phyloP scores from a whole-genome alignment of 495 filamentous ascomycete species.

The Penicillium antarcticum region DNA sequence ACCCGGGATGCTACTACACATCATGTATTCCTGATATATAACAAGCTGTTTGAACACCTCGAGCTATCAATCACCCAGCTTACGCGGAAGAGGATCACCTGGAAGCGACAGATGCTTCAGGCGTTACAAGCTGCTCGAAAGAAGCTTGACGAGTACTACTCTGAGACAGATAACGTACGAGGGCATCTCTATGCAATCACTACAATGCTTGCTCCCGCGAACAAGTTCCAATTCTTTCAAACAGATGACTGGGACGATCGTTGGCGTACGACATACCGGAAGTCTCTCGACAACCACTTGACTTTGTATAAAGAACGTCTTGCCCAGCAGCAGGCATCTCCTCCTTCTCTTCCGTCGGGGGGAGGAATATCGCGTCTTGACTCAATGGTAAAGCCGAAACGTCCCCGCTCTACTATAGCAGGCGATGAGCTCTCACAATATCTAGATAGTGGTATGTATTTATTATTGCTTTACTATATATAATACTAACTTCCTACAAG shows the following conservation, averaged over 20 bases:
- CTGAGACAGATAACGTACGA: not conserved
- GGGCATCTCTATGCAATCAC: slow-evolving; percentile 4
- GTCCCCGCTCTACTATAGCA: too few species aligned
- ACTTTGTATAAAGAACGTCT: too few species aligned
- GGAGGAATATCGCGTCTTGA: too few species aligned
- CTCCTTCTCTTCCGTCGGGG: too few species aligned
- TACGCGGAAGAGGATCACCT: not conserved
- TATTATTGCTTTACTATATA: too few species aligned
- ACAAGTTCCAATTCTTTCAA: slow-evolving; percentile 9
- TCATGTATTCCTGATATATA: not conserved
- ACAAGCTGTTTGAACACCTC: not conserved
- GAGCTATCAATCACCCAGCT: not conserved
- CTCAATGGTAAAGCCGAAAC: too few species aligned
- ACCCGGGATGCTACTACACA: not conserved
- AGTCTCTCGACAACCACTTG: too few species aligned
- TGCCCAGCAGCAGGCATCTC: too few species aligned
- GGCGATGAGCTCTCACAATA: too few species aligned
- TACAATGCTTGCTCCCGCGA: not conserved
- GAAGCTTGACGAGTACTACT: slow-evolving; percentile 8
- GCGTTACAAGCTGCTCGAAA: not conserved
- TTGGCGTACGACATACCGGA: too few species aligned
- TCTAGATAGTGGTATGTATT: too few species aligned
- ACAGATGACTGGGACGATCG: slow-evolving; percentile 1
- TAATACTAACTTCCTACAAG: too few species aligned
- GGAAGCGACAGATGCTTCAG: not conserved